phyloP scores from a whole-genome alignment of 176 grass and related monocot genomes.

The Triticum dicoccoides region DNA sequence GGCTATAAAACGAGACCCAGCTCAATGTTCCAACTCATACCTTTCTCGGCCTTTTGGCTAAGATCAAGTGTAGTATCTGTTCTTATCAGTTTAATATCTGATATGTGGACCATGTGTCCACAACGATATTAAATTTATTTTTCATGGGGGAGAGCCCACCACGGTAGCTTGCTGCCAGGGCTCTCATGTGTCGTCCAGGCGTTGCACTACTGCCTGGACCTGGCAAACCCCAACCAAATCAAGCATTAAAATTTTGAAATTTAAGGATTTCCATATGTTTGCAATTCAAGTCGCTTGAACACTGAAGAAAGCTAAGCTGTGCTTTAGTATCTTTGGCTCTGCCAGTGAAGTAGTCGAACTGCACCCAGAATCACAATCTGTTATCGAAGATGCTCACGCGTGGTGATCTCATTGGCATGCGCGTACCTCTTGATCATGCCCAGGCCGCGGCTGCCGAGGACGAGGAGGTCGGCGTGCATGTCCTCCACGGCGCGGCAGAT shows the following conservation, averaged over 20 bases:
- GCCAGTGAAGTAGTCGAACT: too few relatives aligned
- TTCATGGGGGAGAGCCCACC: not conserved
- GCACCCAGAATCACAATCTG: too few relatives aligned
- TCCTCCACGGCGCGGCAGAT: slow-evolving; percentile 62
- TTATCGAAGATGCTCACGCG: not conserved
- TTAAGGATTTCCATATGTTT: too few relatives aligned
- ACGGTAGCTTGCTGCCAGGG: too few relatives aligned
- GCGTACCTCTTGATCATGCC: slow-evolving; percentile 73
- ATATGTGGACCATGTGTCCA: not conserved
- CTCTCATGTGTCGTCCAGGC: not conserved
- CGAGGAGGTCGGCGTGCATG: slow-evolving; percentile 59
- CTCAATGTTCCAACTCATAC: not conserved
- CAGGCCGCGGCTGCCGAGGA: slow-evolving; percentile 71
- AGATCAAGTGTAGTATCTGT: slow-evolving; percentile 76
- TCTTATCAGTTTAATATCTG: slow-evolving; percentile 22
- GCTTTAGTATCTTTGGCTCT: too few relatives aligned
- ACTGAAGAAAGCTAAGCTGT: too few relatives aligned
- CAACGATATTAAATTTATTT: slow-evolving; percentile 72
- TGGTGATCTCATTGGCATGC: too few relatives aligned
- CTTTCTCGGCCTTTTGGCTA: slow-evolving; percentile 78
- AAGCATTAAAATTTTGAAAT: not conserved
- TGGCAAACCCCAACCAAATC: not conserved
- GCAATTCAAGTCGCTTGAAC: too few relatives aligned
- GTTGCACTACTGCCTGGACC: not conserved
- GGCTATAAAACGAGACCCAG: not conserved